A percentile compares a stretch with the other conserved stretches of the same genome.
These are phyloP conservation scores for Balakata baccata DNA, from an alignment of 345 rosid genomes.

Conservation along the genomic window DNA sequence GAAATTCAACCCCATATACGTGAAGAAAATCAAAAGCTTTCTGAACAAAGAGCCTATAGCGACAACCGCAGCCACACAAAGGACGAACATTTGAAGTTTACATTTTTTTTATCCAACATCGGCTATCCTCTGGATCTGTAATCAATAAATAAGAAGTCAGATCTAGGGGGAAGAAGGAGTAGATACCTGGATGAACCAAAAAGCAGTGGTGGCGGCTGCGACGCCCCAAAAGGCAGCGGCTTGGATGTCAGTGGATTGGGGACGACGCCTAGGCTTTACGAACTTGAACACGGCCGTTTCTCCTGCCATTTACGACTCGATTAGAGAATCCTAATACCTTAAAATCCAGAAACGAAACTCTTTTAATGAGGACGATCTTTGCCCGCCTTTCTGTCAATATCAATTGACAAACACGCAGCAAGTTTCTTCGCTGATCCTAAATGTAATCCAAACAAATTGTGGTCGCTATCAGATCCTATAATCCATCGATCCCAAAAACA, in stretches of 20 bases:
- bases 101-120: background rate
- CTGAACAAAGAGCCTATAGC: too few relatives aligned
- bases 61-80: too few relatives aligned
- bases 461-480: too few relatives aligned
- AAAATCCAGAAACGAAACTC: background rate
- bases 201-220: slow-evolving; percentile 65
- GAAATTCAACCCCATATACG: too few relatives aligned
- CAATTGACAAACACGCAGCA: background rate
- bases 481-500: too few relatives aligned
- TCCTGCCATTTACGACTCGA: slow-evolving; percentile 43
- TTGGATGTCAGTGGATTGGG: slow-evolving; percentile 57
- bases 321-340: slow-evolving; percentile 9
- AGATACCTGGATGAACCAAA: slow-evolving; percentile 71
- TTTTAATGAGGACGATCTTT: slow-evolving; percentile 3
- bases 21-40: too few relatives aligned
- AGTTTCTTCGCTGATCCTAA: background rate
- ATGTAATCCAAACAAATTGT: too few relatives aligned
- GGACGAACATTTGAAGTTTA: background rate
- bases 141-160: background rate
- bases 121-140: background rate
- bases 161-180: background rate
- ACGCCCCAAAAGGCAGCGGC: slow-evolving; percentile 84
- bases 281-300: slow-evolving; percentile 39
- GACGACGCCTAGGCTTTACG: slow-evolving; percentile 47
- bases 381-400: background rate